Conservation (phyloP, 2,329 filamentous ascomycete species). For the Claviceps fusiformis region DNA sequence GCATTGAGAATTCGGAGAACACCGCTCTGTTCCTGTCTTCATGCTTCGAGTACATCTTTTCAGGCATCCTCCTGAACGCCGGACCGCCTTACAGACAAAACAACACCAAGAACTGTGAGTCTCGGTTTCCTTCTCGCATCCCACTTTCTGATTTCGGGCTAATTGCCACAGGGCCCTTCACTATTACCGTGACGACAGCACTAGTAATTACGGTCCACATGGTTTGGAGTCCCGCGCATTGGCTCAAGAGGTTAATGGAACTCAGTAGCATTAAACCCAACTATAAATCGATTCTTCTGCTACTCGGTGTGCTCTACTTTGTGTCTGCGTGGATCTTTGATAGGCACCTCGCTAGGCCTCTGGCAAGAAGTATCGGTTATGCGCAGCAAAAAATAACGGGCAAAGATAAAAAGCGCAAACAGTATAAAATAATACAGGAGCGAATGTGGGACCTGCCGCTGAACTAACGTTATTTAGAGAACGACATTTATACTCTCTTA, state of each 20-base stretch:
- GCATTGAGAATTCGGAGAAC: slow-evolving; percentile 86
- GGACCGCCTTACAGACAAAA: slow-evolving; percentile 78
- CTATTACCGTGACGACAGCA: slow-evolving; percentile 58
- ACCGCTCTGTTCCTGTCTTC: slow-evolving; percentile 80
- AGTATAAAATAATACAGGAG: slow-evolving; percentile 72
- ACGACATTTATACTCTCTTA: no score
- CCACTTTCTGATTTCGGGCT: background rate
- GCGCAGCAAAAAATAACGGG: slow-evolving; percentile 43
- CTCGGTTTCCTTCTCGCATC: no score
- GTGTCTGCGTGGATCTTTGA: slow-evolving; percentile 58
- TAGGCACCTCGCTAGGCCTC: slow-evolving; percentile 49
- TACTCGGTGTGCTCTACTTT: slow-evolving; percentile 57
- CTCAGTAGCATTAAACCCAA: slow-evolving; percentile 60
- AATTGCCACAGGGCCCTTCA: slow-evolving; percentile 56
- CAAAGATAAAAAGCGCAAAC: slow-evolving; percentile 63
- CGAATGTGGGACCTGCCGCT: slow-evolving; percentile 20
- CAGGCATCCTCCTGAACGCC: slow-evolving; percentile 80
- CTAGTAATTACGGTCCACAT: slow-evolving; percentile 63
- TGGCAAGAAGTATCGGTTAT: slow-evolving; percentile 55
- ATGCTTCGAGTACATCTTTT: slow-evolving; percentile 90
- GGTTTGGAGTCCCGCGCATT: slow-evolving; percentile 58
- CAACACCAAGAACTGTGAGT: slow-evolving; percentile 65
- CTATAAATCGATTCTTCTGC: slow-evolving; percentile 62
- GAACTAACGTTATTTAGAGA: background rate
- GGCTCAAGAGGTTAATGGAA: slow-evolving; percentile 67